These are phyloP conservation scores for Achaetomiella virescens DNA, from an alignment of 495 filamentous ascomycete genomes.

Conservation along the genomic window DNA sequence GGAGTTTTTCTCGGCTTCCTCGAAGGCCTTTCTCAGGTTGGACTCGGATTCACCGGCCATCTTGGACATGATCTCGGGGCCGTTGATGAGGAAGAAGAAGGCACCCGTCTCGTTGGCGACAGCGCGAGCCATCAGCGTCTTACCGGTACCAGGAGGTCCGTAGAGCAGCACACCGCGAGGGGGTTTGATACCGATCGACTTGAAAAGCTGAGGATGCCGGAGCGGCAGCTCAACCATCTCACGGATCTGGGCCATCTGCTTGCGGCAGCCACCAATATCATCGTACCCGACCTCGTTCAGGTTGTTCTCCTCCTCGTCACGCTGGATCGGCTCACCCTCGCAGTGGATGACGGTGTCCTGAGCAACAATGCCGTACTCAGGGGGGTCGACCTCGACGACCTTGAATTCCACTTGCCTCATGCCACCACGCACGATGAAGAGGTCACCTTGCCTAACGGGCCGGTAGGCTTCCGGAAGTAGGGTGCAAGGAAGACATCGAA, in stretches of 20 bases:
- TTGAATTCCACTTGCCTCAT: constrained; percentile 99
- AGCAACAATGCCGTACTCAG: constrained; percentile 95
- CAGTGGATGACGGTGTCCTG: constrained; percentile 99
- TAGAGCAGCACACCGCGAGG: constrained; percentile 97
- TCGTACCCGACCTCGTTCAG: constrained; percentile 98
- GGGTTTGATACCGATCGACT: constrained; percentile 99
- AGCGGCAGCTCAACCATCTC: constrained; percentile 96
- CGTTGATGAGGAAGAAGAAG: constrained; percentile 99
- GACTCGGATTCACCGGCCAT: constrained; percentile 99
- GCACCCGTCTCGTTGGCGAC: constrained; percentile 98
- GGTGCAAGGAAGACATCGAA: constrained; percentile 99
- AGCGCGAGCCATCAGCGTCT: constrained; percentile 97
- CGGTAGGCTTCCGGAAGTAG: constrained; percentile 99
- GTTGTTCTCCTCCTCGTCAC: constrained; percentile 98
- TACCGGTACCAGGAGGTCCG: constrained; percentile 96
- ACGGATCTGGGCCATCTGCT: constrained; percentile 99
- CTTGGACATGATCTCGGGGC: constrained; percentile 99
- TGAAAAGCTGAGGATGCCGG: constrained; percentile 96
- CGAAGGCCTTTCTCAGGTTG: constrained; percentile 94
- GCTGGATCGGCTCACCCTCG: constrained; percentile 96
- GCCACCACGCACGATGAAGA: constrained; percentile 93
- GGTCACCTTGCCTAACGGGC: constrained; percentile 90
- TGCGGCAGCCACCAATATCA: constrained; percentile 97
- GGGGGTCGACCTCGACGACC: constrained; percentile 96
- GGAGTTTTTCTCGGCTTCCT: constrained; percentile 99